Evolutionary conservation across 1,284 basidiomycete species (phyloP), one percentile per base, ranked within the genome.

Genomic region (Ustilago hordei): DNA sequence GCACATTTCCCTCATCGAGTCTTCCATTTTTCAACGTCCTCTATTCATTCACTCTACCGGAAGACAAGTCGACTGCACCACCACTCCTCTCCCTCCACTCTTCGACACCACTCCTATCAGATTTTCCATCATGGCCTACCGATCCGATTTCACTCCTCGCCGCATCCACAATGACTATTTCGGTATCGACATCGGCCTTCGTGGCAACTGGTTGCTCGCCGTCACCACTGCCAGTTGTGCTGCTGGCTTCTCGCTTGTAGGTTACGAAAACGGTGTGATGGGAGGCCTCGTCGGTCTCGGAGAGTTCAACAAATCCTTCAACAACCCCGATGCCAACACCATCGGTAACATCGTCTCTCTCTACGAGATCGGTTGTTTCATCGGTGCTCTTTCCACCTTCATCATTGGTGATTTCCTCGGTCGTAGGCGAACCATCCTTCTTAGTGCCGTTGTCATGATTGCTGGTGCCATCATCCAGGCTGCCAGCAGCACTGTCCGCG

Each of bases 391-490:
- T 23, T 54, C 66, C 19, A 71, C 74, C 34, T 67, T 79, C 28
- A 55, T 79, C 23, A 38, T 69, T 15, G 77, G 77, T 56, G 77
- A 79, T 43, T 39, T 34, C 34, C 67, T 71, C 50, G 77, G 77
- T 2, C 65, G 77, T 47, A 57, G 77, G 6, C 62, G 66, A 2
- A 69, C 74, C 36, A 81, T 85, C 60, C 66, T 75, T 32, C 35
- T 83, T 54, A 78, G 80, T 48, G 78, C 82, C 9, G 56, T 67
- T 36, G 88, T 91, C 58, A 91, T 91, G 91, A 89, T 90, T 43
- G 87, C 90, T 47, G 91, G 91, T n/a, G 90, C 90, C 8, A 89
- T 90, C 64, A 86, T 91, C 12, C 90, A 91, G 83, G 86, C 90
- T 8, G 86, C 89, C 12, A 89, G 90, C 6, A 89, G 88, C 79